phyloP scores from a whole-genome alignment of 495 filamentous ascomycete species.

The Podospora appendiculata region DNA sequence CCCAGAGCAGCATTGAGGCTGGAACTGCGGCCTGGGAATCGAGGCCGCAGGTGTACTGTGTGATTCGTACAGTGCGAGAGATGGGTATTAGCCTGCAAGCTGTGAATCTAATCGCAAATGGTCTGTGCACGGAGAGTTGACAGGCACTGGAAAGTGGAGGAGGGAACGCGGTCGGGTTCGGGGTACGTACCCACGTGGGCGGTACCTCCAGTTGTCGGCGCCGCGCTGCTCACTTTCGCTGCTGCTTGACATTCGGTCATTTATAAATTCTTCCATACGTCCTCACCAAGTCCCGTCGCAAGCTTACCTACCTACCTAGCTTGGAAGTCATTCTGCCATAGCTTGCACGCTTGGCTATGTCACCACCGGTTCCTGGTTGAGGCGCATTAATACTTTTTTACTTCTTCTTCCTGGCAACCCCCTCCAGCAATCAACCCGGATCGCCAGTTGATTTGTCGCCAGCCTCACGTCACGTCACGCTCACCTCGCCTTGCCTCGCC shows the following conservation, averaged over 20 bases:
- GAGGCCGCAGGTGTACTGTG: no score
- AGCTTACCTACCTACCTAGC: background rate
- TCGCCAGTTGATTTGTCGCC: no score
- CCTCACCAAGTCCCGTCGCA: background rate
- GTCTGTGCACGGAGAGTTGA: no score
- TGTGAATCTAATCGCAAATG: no score
- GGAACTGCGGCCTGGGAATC: no score
- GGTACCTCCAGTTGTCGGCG: background rate
- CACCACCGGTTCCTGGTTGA: slow-evolving; percentile 7
- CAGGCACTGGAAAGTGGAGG: no score
- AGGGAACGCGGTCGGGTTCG: background rate
- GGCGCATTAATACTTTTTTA: slow-evolving; percentile 8
- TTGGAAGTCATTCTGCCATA: background rate
- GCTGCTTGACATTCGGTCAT: background rate
- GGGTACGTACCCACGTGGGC: background rate
- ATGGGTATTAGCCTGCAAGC: no score
- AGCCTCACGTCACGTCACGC: no score
- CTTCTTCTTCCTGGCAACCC: background rate
- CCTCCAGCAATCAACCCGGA: no score
- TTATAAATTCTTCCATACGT: background rate
- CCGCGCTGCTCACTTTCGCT: background rate
- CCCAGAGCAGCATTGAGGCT: no score
- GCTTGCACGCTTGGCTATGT: slow-evolving; percentile 9
- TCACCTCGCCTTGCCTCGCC: background rate
- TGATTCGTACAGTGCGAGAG: no score